A percentile compares a stretch with the other conserved stretches of the same genome.
phyloP scores from a whole-genome alignment of 768 basidiomycete species.

The Calocybe gangraenosa region DNA sequence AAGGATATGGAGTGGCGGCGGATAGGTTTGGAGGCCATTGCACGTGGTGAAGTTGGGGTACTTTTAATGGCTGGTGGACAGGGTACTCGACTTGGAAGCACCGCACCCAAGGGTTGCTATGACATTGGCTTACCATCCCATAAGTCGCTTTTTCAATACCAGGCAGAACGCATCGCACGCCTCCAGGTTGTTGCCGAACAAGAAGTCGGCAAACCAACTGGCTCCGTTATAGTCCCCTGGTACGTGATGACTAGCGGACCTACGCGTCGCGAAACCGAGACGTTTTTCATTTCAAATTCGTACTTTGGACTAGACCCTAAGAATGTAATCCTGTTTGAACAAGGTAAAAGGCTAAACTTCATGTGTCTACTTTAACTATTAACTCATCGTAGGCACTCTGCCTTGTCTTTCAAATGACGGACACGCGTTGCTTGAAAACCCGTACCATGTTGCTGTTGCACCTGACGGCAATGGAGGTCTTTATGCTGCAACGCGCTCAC shows the following conservation, averaged over 20 bases:
- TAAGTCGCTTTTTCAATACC: slow-evolving; percentile 93
- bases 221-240: slow-evolving; percentile 83
- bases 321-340: slow-evolving; percentile 93
- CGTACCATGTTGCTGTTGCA: slow-evolving; percentile 83
- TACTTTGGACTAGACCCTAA: slow-evolving; percentile 79
- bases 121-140: slow-evolving; percentile 93
- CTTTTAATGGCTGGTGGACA: slow-evolving; percentile 98
- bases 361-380: slow-evolving; percentile 6
- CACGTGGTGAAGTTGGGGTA: slow-evolving; percentile 84
- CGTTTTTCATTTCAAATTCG: slow-evolving; percentile 70
- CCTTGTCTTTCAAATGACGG: slow-evolving; percentile 95
- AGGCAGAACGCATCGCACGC: slow-evolving; percentile 92
- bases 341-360: slow-evolving; percentile 52
- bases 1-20: slow-evolving; percentile 72
- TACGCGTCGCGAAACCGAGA: slow-evolving; percentile 81
- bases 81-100: slow-evolving; percentile 90
- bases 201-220: slow-evolving; percentile 43
- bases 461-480: slow-evolving; percentile 98
- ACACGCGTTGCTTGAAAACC: slow-evolving; percentile 82
- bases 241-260: slow-evolving; percentile 99
- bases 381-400: slow-evolving; percentile 65
- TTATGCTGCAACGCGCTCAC: slow-evolving; percentile 87
- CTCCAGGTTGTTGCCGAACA: slow-evolving; percentile 74
- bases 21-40: slow-evolving; percentile 77
- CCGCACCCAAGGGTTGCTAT: slow-evolving; percentile 95